A percentile compares a stretch with the other conserved stretches of the same genome.
These are phyloP conservation scores for Boletus sp. DNA, from an alignment of 768 basidiomycete species.

Conservation along the genomic window DNA sequence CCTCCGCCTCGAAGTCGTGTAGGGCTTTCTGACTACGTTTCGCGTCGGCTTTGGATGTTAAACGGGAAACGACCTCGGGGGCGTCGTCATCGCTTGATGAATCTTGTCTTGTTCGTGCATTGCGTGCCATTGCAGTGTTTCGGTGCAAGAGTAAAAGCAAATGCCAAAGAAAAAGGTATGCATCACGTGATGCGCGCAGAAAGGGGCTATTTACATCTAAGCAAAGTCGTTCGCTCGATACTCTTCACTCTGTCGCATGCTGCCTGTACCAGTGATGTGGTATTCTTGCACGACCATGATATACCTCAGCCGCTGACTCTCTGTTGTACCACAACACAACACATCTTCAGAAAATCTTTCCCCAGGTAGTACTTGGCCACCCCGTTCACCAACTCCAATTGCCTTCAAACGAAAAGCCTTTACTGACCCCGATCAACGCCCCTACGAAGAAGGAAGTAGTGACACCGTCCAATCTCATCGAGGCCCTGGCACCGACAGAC, in stretches of 20 bases:
- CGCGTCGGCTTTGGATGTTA: conserved; percentile 41
- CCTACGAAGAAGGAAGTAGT: neutral
- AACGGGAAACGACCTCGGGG: conserved; percentile 50
- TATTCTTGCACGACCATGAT: neutral
- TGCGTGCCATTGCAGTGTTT: conserved; percentile 16
- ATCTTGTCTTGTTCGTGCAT: conserved; percentile 11
- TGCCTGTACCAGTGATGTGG: neutral
- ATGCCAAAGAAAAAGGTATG: neutral
- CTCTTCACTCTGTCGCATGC: neutral
- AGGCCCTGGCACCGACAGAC: neutral
- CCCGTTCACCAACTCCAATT: neutral
- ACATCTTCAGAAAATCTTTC: neutral
- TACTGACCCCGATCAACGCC: neutral
- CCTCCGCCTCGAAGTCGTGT: conserved; percentile 34
- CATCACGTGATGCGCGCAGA: neutral
- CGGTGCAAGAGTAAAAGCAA: neutral
- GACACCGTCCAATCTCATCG: neutral
- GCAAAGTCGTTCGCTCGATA: neutral
- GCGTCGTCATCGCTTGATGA: conserved; percentile 39
- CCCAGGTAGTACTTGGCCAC: neutral
- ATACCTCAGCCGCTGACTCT: too few species aligned
- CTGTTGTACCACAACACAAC: too few species aligned
- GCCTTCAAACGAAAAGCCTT: neutral
- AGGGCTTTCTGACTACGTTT: conserved; percentile 37
- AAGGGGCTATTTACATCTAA: neutral